These are phyloP conservation scores for Cucumis melo DNA, from an alignment of 306 rosid species.

Conservation along the genomic window DNA sequence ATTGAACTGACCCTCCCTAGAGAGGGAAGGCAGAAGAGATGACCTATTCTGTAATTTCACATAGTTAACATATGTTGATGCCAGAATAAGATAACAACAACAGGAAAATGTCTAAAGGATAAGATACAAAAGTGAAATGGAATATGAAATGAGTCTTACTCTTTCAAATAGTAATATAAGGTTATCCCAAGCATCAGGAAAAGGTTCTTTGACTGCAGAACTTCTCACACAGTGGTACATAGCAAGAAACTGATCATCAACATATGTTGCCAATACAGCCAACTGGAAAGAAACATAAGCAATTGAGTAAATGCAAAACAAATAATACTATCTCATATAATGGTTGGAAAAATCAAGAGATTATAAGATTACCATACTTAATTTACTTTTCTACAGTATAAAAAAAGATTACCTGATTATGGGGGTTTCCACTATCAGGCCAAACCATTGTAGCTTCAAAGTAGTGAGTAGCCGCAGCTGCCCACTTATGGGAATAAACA, in stretches of 20 bases:
- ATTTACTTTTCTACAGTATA: not conserved
- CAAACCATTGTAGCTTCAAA: conserved; percentile 76
- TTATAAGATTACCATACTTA: not conserved
- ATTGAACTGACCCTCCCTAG: conserved; percentile 26
- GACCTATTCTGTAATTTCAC: conserved; percentile 68
- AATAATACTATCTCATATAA: not conserved
- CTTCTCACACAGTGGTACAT: conserved; percentile 93
- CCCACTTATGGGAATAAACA: conserved; percentile 50
- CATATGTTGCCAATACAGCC: conserved; percentile 90
- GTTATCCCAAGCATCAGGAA: conserved; percentile 88
- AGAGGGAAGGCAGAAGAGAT: conserved; percentile 27
- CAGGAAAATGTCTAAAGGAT: not conserved
- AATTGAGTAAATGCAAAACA: not conserved
- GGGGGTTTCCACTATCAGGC: conserved; percentile 96
- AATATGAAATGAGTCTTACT: conserved; percentile 27
- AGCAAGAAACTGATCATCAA: conserved; percentile 86
- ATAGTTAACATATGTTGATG: not conserved
- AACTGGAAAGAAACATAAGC: conserved; percentile 27
- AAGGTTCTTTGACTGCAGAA: conserved; percentile 77
- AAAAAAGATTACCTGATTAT: conserved; percentile 55
- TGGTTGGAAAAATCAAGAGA: not conserved
- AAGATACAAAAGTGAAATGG: not conserved
- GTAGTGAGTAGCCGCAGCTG: conserved; percentile 79
- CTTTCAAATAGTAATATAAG: conserved; percentile 67
- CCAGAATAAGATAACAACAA: not conserved